Percentiles rank a stretch among this genome's conserved stretches.
phyloP scores from a whole-genome alignment of 1,284 basidiomycete species.

The Ustilago nuda region DNA sequence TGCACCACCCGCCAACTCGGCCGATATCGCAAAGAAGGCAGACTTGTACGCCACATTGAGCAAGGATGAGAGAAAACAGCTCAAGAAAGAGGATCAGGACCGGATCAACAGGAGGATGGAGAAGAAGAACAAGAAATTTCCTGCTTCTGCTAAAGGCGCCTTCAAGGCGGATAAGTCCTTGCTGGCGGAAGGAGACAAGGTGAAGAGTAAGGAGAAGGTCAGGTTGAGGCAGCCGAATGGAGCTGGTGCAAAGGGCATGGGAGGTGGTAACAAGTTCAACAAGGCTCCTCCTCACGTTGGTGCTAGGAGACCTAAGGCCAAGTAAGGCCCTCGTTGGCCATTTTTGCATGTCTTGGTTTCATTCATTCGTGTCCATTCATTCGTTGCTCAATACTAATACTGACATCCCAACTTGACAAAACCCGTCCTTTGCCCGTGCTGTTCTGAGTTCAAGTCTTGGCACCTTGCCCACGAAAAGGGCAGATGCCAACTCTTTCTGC shows the following conservation, averaged over 20 bases:
- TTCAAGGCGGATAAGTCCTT: slow-evolving; percentile 21
- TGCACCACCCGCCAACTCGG: background rate
- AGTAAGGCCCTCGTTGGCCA: slow-evolving; percentile 6
- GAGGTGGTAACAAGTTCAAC: slow-evolving; percentile 27
- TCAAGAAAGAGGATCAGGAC: slow-evolving; percentile 62
- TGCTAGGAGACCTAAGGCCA: slow-evolving; percentile 7
- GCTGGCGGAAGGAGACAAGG: slow-evolving; percentile 41
- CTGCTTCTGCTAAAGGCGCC: slow-evolving; percentile 5
- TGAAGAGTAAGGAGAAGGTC: slow-evolving; percentile 41
- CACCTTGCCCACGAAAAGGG: no score
- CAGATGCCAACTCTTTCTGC: no score
- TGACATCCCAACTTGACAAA: no score
- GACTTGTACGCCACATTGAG: slow-evolving; percentile 49
- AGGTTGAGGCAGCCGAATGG: slow-evolving; percentile 34
- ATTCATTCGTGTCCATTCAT: no score
- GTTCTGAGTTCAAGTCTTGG: no score
- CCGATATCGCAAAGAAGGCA: slow-evolving; percentile 38
- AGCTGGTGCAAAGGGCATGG: slow-evolving; percentile 1
- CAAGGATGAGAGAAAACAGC: slow-evolving; percentile 58
- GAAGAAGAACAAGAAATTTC: slow-evolving; percentile 63
- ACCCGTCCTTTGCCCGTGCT: no score
- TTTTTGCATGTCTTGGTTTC: no score
- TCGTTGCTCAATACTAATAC: no score
- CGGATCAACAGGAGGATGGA: slow-evolving; percentile 57
- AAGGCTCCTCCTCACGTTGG: slow-evolving; percentile 18